Conservation (phyloP, 108 stramenopile genomes). For the Pseudonitzschia pungens region DNA sequence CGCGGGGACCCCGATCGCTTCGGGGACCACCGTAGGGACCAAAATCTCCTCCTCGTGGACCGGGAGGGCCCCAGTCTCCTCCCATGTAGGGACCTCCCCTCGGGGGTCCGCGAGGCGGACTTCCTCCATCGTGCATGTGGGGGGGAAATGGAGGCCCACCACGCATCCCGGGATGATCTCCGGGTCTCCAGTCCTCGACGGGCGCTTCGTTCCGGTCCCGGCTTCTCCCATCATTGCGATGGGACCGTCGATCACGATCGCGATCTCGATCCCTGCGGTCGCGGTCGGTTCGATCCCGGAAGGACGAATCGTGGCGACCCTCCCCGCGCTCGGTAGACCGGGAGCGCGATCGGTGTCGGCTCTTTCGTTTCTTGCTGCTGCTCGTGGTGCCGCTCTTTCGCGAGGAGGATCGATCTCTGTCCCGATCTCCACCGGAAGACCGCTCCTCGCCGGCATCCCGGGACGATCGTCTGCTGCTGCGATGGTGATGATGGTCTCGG, state of each 20-base stretch:
- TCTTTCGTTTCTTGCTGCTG: conserved; percentile 10
- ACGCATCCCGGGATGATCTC: too few relatives aligned
- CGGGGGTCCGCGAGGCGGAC: too few relatives aligned
- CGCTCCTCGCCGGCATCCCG: conserved; percentile 1
- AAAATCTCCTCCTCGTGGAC: too few relatives aligned
- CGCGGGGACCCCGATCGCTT: conserved; percentile 10
- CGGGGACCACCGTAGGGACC: neutral
- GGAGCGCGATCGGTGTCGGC: conserved; percentile 1
- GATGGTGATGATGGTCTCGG: too few relatives aligned
- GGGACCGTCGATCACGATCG: neutral
- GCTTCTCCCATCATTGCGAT: neutral
- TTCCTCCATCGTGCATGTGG: too few relatives aligned
- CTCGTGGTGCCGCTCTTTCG: conserved; percentile 4
- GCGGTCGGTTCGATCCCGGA: neutral
- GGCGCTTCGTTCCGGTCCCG: conserved; percentile 6
- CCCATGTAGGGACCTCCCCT: neutral
- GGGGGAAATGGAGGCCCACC: too few relatives aligned
- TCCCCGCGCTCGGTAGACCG: neutral
- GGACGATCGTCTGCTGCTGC: neutral
- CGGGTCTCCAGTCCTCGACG: neutral
- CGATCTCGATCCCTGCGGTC: conserved; percentile 32
- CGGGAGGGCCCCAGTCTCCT: too few relatives aligned
- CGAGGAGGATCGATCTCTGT: conserved; percentile 11
- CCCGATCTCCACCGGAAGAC: neutral
- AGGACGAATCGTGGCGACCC: conserved; percentile 1